Base-by-base conservation (phyloP, 352 stramenopile genomes). In the Pythium graminicola region DNA sequence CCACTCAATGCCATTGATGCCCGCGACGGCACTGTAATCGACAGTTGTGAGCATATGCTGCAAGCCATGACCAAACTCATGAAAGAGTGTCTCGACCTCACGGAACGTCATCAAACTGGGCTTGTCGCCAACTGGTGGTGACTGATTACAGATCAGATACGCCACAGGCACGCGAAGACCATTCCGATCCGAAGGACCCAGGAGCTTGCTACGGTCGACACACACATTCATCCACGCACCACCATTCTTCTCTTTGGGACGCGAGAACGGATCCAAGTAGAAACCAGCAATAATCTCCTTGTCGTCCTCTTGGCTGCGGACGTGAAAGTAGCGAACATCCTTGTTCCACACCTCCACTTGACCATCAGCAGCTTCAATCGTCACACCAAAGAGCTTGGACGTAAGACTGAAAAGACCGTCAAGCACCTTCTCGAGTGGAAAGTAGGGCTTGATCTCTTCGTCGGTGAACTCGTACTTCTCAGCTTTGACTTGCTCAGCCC, bases 11-110 rank as follows among this genome's bases (percentile, higher is more conserved):
- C 91, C 92, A 65, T 98, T 98, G 69, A 98, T 98, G 14, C 95
- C 95, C 4, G 96, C 92, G 31, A 98, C 94, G 42, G 97, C 95
- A 52, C 90, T 93, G 57, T 98, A 88, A 40, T 95, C 82, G 45
- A 97, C 93, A 19, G 74, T 89, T 14, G 96, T 99, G 6, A 99
- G 82, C 96, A 99, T 99, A 73, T 99, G 96, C 71, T 99, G 96
- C 24, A 99, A 72, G 0, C 93, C 95, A 65, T 99, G 96, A 48
- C 96, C 96, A 54, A 97, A 97, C 71, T 97, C 89, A 51, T 98
- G 93, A 70, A 98, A 98, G 9, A 98, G 69, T 26, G 93, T 98
- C 70, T 98, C 90, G 35, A 98, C 94, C 63, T 99, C 95, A 23
- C 87, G 77, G 68, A 99, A 99, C 23, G 95, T 98, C 96, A 99